Percentiles rank a stretch among this genome's conserved stretches.
phyloP scores from a whole-genome alignment of 441 rosid species.

The Theobroma grandiflorum region DNA sequence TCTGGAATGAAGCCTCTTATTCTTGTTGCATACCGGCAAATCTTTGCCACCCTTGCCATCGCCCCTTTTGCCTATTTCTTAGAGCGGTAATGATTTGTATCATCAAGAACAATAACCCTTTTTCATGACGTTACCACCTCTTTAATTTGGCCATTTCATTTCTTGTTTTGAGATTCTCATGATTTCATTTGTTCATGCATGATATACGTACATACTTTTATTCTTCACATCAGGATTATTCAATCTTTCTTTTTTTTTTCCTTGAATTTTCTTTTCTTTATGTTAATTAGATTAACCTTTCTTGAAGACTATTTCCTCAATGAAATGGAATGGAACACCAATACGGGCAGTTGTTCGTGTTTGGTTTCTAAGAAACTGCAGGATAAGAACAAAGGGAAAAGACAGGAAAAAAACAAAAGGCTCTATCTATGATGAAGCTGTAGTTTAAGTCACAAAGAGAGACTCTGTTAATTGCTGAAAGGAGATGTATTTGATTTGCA shows the following conservation, averaged over 20 bases:
- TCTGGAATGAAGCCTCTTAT: constrained; percentile 88
- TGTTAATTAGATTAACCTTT: not conserved
- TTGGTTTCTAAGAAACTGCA: constrained; percentile 28
- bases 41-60: constrained; percentile 77
- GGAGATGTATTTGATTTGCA: not conserved
- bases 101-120: not conserved
- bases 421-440: not conserved
- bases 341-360: not conserved
- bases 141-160: not conserved
- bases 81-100: constrained; percentile 59
- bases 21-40: constrained; percentile 79
- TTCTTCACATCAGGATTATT: not conserved
- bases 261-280: no score
- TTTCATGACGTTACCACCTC: not conserved
- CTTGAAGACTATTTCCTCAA: not conserved
- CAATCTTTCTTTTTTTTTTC: not conserved
- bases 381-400: not conserved
- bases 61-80: constrained; percentile 73
- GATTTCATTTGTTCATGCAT: not conserved
- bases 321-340: not conserved
- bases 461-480: not conserved
- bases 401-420: not conserved
- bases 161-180: not conserved
- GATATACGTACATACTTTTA: no score
- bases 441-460: not conserved